Conservation (phyloP, 129 eudicot genomes). For the Kitagawia praeruptora region DNA sequence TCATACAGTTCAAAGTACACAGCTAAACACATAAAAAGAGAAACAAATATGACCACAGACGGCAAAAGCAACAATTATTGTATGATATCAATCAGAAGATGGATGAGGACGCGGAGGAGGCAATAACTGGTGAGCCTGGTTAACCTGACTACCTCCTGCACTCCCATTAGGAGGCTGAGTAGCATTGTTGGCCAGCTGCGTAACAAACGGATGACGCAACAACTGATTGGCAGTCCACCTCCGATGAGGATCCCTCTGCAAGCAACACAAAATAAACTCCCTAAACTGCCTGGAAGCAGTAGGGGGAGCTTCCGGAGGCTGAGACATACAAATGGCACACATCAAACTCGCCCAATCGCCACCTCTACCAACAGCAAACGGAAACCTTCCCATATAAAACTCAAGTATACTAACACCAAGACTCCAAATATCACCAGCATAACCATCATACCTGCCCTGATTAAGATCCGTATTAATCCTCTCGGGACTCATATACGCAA, state of each 20-base stretch:
- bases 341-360: conserved; percentile 92
- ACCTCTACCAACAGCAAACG: conserved; percentile 57
- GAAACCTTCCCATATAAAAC: conserved; percentile 68
- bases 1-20: conserved; percentile 15
- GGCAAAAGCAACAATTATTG: conserved; percentile 3
- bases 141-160: conserved; percentile 20
- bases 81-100: conserved; percentile 18
- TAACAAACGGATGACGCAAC: conserved; percentile 35
- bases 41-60: not conserved
- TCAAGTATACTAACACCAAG: conserved; percentile 79
- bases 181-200: conserved; percentile 1
- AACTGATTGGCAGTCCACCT: conserved; percentile 68
- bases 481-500: conserved; percentile 94
- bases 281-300: conserved; percentile 63
- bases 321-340: conserved; percentile 82
- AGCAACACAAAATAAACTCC: conserved; percentile 55
- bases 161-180: conserved; percentile 8
- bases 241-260: conserved; percentile 65
- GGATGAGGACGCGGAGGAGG: conserved; percentile 37
- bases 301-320: conserved; percentile 74
- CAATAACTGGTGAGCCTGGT: conserved; percentile 33
- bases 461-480: conserved; percentile 76
- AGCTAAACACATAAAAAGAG: conserved; percentile 1
- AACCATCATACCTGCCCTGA: conserved; percentile 69
- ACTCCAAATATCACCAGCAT: conserved; percentile 92